Evolutionary conservation across 805 yeast genomes (phyloP).

Genomic region (Saccharomycopsis microspora): DNA sequence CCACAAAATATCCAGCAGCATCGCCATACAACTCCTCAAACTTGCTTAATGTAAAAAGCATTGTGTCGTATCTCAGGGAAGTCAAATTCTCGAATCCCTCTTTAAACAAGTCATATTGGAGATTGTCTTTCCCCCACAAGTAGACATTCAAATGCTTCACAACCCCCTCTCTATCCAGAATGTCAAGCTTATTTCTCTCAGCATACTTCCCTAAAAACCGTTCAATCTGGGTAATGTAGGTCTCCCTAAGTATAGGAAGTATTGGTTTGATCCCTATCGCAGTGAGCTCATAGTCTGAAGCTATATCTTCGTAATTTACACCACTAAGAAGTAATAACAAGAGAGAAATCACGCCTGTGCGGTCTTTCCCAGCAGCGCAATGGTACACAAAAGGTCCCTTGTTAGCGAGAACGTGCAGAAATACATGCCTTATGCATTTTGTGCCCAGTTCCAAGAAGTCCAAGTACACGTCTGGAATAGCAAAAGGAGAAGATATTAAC

Average conservation of each 20-base stretch:
- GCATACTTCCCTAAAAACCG: constrained; percentile 7
- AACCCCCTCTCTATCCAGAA: constrained; percentile 18
- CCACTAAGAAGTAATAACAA: constrained; percentile 51
- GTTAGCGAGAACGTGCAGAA: constrained; percentile 41
- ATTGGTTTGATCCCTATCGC: constrained; percentile 49
- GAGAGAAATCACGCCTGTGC: constrained; percentile 71
- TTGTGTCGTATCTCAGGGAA: constrained; percentile 56
- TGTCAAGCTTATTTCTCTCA: not conserved
- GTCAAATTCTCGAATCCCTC: constrained; percentile 51
- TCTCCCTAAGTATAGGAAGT: constrained; percentile 26
- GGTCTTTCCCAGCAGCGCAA: constrained; percentile 81
- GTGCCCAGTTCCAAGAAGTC: constrained; percentile 43
- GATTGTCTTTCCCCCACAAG: constrained; percentile 1
- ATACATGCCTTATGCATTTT: constrained; percentile 35
- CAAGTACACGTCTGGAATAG: constrained; percentile 52
- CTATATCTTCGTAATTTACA: constrained; percentile 52
- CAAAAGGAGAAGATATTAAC: constrained; percentile 46
- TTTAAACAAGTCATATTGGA: constrained; percentile 19
- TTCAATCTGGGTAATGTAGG: constrained; percentile 25
- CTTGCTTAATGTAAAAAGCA: constrained; percentile 50
- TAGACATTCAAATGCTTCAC: constrained; percentile 1
- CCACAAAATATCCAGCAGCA: constrained; percentile 34
- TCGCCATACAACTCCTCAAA: constrained; percentile 45
- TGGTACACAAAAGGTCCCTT: constrained; percentile 45
- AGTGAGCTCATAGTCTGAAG: constrained; percentile 71